A percentile compares a stretch with the other conserved stretches of the same genome.
These are phyloP conservation scores for Eragrostis tef DNA, from an alignment of 202 grass and related monocot genomes.

Conservation along the genomic window DNA sequence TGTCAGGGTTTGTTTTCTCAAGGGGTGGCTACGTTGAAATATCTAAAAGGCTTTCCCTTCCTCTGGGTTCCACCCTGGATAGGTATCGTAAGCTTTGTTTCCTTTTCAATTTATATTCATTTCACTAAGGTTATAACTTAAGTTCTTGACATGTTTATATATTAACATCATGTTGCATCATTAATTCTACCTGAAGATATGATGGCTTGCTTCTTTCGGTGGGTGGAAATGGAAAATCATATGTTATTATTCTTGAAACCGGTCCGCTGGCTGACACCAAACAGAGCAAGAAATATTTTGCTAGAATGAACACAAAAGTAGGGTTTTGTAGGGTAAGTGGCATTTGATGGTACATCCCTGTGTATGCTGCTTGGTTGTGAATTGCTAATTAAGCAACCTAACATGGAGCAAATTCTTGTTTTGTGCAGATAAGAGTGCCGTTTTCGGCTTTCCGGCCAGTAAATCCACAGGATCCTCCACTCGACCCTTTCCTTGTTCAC, in stretches of 20 bases:
- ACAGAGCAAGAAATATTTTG: constrained; percentile 90
- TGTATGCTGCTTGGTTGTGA: constrained; percentile 6
- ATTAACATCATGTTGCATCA: constrained; percentile 15
- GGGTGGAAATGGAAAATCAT: constrained; percentile 90
- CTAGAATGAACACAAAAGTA: constrained; percentile 91
- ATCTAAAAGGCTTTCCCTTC: constrained; percentile 82
- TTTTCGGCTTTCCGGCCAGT: constrained; percentile 90
- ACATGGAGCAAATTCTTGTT: constrained; percentile 22
- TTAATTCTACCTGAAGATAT: constrained; percentile 57
- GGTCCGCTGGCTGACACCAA: constrained; percentile 92
- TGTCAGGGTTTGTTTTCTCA: constrained; percentile 90
- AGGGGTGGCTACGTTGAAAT: constrained; percentile 93
- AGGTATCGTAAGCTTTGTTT: constrained; percentile 53
- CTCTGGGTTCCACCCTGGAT: constrained; percentile 89
- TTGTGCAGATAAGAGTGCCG: constrained; percentile 77
- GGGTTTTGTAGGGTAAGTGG: constrained; percentile 90
- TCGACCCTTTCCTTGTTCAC: constrained; percentile 98
- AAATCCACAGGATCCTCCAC: constrained; percentile 84
- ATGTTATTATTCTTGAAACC: constrained; percentile 95
- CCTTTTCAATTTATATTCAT: neutral
- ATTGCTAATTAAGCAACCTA: neutral
- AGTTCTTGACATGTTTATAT: constrained; percentile 19
- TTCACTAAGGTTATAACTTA: neutral
- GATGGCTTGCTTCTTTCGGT: constrained; percentile 94
- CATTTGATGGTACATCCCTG: constrained; percentile 5